A percentile compares a stretch with the other conserved stretches of the same genome.
Conservation (phyloP, 495 filamentous ascomycete genomes). For the Arthonia radiata region DNA sequence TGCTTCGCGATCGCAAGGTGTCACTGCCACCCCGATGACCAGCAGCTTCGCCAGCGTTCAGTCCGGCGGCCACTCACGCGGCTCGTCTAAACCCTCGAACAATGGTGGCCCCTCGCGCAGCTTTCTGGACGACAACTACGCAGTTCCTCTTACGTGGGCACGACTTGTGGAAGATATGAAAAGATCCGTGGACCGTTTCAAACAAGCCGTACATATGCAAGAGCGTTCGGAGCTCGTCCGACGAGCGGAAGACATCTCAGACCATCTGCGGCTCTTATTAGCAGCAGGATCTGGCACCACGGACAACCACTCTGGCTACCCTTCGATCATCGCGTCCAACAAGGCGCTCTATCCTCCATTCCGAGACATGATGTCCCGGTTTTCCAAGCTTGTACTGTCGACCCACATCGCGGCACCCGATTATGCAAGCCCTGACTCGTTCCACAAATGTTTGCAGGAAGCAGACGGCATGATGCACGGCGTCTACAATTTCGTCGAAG, state of each 20-base stretch:
- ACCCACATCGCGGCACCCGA: conserved; percentile 96
- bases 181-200: conserved; percentile 61
- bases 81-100: conserved; percentile 24
- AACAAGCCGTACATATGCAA: conserved; percentile 54
- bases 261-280: conserved; percentile 79
- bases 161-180: conserved; percentile 77
- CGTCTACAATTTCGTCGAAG: conserved; percentile 86
- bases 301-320: conserved; percentile 94
- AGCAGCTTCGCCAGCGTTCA: conserved; percentile 23
- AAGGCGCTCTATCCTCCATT: conserved; percentile 93
- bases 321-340: conserved; percentile 96
- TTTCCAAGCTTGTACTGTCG: conserved; percentile 90
- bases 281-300: conserved; percentile 89
- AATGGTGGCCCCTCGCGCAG: conserved; percentile 30
- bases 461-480: conserved; percentile 84
- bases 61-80: conserved; percentile 10
- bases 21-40: no score
- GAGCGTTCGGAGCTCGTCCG: conserved; percentile 76
- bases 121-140: conserved; percentile 63
- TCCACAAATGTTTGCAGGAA: conserved; percentile 82
- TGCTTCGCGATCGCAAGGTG: no score
- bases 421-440: conserved; percentile 65
- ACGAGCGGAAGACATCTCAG: conserved; percentile 87
- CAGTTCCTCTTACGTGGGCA: conserved; percentile 62
- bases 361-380: conserved; percentile 97